Evolutionary conservation across 768 basidiomycete species (phyloP), one percentile per base, ranked within the genome.

Genomic region (Hysterangium stoloniferum): DNA sequence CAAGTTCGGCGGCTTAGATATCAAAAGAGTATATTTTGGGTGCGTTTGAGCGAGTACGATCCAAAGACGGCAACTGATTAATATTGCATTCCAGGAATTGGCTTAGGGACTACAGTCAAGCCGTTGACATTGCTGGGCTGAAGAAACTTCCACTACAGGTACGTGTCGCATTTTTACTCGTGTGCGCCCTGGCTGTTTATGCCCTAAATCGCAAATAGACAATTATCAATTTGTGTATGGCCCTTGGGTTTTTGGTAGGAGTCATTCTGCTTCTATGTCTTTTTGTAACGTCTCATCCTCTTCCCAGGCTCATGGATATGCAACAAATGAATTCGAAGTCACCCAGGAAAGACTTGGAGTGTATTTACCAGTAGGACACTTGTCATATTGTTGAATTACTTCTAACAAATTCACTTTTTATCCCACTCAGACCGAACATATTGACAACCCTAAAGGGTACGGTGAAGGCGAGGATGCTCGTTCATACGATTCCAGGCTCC

Each of bases 401-500:
- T 33, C 41, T 15, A 34, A 22, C n/a, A 13, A 44, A 29, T 27
- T 12, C 19, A 4, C 19, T 22, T 11, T 27, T 20, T 25, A 33
- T 34, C 47, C 28, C 37, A 20, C 36, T 41, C 31, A 86, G 81
- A 77, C 75, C 0, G 86, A 92, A 63, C 91, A 95, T 62, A 92
- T 93, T 59, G 91, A 95, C 62, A 95, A 95, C 59, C 91, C 90
- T 1, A 89, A 86, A 64, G 90, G 89, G 11, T 94, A 92, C 58
- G 88, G 84, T 1, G 81, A 80, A 15, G 84, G 84, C 24, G 82
- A 88, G 64, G 91, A 97, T 64, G 78, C 93, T 1, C 72, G 89
- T 35, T 73, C 75, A 59, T 90, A 84, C 58, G 77, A 95, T 59
- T 78, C 82, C 0, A 71, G 75, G 17, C 74, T 97, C 6, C 80